phyloP scores from a whole-genome alignment of 352 stramenopile species.

The Pythium pyrilobum region DNA sequence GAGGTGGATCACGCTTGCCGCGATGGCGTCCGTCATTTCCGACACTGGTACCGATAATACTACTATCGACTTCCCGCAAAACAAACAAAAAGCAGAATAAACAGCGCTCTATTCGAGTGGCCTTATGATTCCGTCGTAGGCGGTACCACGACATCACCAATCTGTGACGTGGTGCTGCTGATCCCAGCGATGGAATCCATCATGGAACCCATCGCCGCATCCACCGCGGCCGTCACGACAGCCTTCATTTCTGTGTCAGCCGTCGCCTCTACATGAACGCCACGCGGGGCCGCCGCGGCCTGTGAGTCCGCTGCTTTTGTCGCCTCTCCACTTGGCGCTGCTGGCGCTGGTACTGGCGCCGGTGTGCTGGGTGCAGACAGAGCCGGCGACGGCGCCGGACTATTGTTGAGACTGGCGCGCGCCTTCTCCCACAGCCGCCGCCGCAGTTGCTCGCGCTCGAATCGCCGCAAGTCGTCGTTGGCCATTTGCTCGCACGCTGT shows the following conservation, averaged over 20 bases:
- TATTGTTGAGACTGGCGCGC: constrained; percentile 21
- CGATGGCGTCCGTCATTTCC: constrained; percentile 14
- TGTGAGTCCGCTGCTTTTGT: too few relatives aligned
- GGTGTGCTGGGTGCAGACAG: neutral
- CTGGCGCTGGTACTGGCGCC: neutral
- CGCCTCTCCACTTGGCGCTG: neutral
- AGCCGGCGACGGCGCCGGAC: constrained; percentile 9
- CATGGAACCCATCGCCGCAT: too few relatives aligned
- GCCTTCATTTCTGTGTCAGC: too few relatives aligned
- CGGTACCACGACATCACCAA: neutral
- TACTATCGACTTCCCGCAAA: constrained; percentile 4
- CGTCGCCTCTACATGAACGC: too few relatives aligned
- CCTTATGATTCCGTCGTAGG: neutral
- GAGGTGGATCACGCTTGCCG: constrained; percentile 27
- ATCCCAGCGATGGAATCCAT: neutral
- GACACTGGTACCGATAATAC: neutral
- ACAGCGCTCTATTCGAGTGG: constrained; percentile 4
- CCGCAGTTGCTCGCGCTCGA: constrained; percentile 54
- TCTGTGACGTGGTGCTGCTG: constrained; percentile 11
- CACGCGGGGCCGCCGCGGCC: too few relatives aligned
- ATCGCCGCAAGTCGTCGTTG: constrained; percentile 45
- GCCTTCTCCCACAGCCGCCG: constrained; percentile 59
- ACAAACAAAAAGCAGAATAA: neutral
- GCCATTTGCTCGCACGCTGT: constrained; percentile 41
- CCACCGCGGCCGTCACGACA: too few relatives aligned